phyloP scores from a whole-genome alignment of 805 yeast genomes.

The Metschnikowia koreensis region DNA sequence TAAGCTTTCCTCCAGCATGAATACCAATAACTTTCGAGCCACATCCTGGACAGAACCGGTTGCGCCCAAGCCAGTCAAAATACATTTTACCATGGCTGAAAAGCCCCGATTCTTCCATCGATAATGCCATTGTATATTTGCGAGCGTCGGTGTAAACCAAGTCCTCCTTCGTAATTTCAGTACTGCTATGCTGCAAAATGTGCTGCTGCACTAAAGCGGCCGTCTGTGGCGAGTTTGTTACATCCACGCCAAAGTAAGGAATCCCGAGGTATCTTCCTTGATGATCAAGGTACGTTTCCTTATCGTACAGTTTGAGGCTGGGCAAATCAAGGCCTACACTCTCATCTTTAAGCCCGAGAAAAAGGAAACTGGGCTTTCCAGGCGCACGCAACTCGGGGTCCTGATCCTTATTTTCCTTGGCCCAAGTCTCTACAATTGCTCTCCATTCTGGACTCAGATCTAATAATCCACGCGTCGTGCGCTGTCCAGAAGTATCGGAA shows the following conservation, averaged over 20 bases:
- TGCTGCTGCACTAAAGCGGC: constrained; percentile 32
- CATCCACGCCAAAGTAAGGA: constrained; percentile 65
- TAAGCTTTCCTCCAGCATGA: constrained; percentile 56
- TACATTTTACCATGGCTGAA: constrained; percentile 82
- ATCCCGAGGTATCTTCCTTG: constrained; percentile 54
- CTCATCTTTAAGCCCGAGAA: constrained; percentile 45
- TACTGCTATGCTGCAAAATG: constrained; percentile 6
- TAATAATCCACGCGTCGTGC: constrained; percentile 23
- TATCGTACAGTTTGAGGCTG: constrained; percentile 27
- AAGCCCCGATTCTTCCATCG: constrained; percentile 54
- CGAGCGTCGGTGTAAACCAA: constrained; percentile 32
- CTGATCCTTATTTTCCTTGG: constrained; percentile 31
- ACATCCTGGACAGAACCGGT: constrained; percentile 83
- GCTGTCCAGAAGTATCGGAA: constrained; percentile 12
- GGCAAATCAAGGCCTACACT: constrained; percentile 40
- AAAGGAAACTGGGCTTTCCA: constrained; percentile 36
- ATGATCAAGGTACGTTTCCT: constrained; percentile 39
- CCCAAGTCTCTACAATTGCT: constrained; percentile 22
- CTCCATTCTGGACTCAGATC: constrained; percentile 15
- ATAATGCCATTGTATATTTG: constrained; percentile 36
- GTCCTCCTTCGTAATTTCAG: constrained; percentile 12
- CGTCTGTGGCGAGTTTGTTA: constrained; percentile 45
- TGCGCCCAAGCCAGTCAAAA: constrained; percentile 78
- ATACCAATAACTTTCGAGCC: constrained; percentile 62
- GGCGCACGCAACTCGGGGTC: constrained; percentile 40